phyloP scores from a whole-genome alignment of 1,284 basidiomycete species.

The Amylostereum areolatum region DNA sequence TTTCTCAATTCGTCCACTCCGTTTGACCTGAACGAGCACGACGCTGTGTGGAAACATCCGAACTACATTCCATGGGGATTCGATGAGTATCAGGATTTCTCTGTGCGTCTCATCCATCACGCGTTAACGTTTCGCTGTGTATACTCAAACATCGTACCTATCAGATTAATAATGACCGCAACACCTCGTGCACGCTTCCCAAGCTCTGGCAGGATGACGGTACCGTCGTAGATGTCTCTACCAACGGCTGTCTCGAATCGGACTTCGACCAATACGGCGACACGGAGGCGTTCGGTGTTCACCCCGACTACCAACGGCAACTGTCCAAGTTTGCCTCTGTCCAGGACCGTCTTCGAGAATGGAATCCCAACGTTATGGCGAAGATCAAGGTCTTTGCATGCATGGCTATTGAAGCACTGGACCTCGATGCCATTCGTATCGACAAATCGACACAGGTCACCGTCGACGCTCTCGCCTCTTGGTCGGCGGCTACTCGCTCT shows the following conservation, averaged over 20 bases:
- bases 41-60: conserved; percentile 72
- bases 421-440: conserved; percentile 89
- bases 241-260: conserved; percentile 68
- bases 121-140: background rate
- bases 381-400: conserved; percentile 78
- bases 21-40: conserved; percentile 72
- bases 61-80: conserved; percentile 80
- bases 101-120: conserved; percentile 31
- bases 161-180: conserved; percentile 63
- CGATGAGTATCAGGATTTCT: conserved; percentile 77
- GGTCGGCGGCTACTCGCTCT: conserved; percentile 66
- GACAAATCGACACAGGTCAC: conserved; percentile 92
- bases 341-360: conserved; percentile 89
- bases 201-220: conserved; percentile 77
- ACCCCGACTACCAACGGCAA: conserved; percentile 91
- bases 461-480: conserved; percentile 70
- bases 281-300: conserved; percentile 94
- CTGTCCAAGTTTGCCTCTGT: conserved; percentile 91
- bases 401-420: conserved; percentile 79
- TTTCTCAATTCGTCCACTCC: conserved; percentile 76
- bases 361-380: conserved; percentile 71
- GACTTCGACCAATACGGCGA: conserved; percentile 94
- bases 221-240: conserved; percentile 47
- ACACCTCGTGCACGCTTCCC: conserved; percentile 70
- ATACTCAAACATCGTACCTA: conserved; percentile 4